phyloP scores from a whole-genome alignment of 768 basidiomycete genomes.

The Fomitopsis serialis region DNA sequence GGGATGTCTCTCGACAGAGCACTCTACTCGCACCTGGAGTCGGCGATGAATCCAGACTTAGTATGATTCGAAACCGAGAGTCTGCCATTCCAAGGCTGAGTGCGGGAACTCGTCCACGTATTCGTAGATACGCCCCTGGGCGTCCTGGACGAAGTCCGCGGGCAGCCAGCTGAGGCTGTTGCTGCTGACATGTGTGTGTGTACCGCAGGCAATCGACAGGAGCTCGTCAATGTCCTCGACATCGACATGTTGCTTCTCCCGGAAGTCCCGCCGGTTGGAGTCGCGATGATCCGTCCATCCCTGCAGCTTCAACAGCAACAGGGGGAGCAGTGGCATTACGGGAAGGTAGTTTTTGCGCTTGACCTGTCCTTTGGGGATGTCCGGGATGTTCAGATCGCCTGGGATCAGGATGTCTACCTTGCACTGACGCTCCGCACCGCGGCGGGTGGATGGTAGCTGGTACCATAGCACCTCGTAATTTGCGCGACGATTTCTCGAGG shows the following conservation, averaged over 20 bases:
- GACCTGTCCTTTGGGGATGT: slow-evolving; percentile 13
- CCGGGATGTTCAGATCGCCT: slow-evolving; percentile 22
- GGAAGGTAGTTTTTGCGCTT: slow-evolving; percentile 15
- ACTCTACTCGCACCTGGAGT: no score
- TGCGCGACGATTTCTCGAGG: slow-evolving; percentile 2
- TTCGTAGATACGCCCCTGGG: slow-evolving; percentile 6
- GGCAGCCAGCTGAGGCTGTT: slow-evolving; percentile 10
- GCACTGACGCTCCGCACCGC: slow-evolving; percentile 10
- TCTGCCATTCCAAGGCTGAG: neutral
- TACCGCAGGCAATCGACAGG: slow-evolving; percentile 24
- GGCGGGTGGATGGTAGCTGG: neutral
- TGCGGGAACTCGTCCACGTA: neutral
- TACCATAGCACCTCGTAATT: slow-evolving; percentile 12
- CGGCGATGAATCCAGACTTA: neutral
- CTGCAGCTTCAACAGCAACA: slow-evolving; percentile 28
- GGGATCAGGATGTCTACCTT: slow-evolving; percentile 30
- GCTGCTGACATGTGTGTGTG: neutral
- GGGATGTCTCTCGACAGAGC: no score
- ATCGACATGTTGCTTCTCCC: slow-evolving; percentile 32
- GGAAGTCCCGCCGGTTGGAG: slow-evolving; percentile 24
- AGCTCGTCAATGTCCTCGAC: slow-evolving; percentile 34
- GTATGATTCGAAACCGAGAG: neutral
- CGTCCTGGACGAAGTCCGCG: slow-evolving; percentile 1
- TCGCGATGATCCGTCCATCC: slow-evolving; percentile 25
- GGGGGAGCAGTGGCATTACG: slow-evolving; percentile 23